Conservation (phyloP, 73 alveolate genomes). For the Tetrahymena malaccensis region DNA sequence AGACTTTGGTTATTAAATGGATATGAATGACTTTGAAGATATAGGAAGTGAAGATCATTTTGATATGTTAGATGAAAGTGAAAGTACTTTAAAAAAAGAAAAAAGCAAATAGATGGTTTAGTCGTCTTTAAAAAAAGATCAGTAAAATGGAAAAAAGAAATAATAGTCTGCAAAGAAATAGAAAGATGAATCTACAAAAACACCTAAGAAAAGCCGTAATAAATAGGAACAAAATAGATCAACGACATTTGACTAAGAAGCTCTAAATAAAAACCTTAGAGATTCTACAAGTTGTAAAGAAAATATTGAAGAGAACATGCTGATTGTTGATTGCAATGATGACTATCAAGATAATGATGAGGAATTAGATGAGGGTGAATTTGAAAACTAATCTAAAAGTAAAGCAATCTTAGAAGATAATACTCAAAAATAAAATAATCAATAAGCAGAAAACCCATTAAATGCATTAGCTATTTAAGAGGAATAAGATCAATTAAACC, state of each 20-base stretch:
- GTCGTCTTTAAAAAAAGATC: neutral
- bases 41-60: neutral
- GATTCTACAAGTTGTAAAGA: neutral
- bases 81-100: neutral
- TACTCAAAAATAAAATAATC: neutral
- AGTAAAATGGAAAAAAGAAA: neutral
- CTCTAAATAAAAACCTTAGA: neutral
- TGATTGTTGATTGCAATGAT: neutral
- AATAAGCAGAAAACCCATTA: too few relatives aligned
- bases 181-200: neutral
- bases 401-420: neutral
- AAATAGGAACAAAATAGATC: neutral
- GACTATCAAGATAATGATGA: neutral
- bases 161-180: neutral
- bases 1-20: neutral
- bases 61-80: neutral
- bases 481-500: neutral
- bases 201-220: neutral
- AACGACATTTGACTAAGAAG: neutral
- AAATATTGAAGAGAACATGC: neutral
- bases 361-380: neutral
- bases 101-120: neutral
- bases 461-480: neutral
- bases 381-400: neutral
- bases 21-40: neutral